phyloP scores from a whole-genome alignment of 2,329 filamentous ascomycete genomes.

The Fusarium sulawesiense region DNA sequence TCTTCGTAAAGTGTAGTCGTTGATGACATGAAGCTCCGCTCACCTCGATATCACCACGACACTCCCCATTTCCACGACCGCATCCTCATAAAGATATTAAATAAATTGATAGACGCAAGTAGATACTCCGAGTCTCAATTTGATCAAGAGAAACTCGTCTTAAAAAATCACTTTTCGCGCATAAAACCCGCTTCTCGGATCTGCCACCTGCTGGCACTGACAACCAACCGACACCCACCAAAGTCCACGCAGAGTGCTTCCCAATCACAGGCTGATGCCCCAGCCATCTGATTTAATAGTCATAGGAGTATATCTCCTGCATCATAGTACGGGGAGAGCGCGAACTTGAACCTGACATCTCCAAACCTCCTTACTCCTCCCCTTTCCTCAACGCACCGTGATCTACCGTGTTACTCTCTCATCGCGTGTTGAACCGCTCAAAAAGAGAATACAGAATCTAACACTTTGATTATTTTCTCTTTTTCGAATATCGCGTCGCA shows the following conservation, averaged over 20 bases:
- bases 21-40: not conserved
- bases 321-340: not conserved
- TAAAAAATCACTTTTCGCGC: not conserved
- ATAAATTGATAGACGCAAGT: not conserved
- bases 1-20: not conserved
- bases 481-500: not conserved
- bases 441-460: not conserved
- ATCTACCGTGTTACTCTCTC: constrained; percentile 15
- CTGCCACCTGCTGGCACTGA: constrained; percentile 25
- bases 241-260: not conserved
- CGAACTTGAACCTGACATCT: not conserved
- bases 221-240: not conserved
- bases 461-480: not conserved
- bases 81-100: not conserved
- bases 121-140: fast-evolving
- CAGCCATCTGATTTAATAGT: not conserved
- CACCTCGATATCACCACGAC: not conserved
- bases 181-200: not conserved
- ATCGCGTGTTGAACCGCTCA: constrained; percentile 1
- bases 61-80: not conserved
- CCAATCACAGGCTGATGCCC: constrained; percentile 1
- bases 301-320: not conserved
- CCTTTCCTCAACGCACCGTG: constrained; percentile 2
- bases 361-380: not conserved
- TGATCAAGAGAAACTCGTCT: not conserved